Conservation (phyloP, 1,284 basidiomycete species). For the Pterulicium gracile region DNA sequence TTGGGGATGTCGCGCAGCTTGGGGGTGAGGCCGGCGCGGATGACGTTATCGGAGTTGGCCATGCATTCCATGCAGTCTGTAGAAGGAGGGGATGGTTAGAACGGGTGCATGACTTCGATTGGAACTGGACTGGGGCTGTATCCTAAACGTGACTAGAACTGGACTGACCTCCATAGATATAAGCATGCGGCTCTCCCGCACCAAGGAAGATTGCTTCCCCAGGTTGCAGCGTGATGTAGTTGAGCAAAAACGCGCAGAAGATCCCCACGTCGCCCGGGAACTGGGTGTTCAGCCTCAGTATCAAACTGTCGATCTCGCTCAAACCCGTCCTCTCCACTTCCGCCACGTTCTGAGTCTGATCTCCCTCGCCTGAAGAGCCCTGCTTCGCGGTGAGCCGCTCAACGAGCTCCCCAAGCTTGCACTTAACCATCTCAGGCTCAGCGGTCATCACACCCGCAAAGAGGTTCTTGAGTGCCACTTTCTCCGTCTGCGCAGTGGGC, state of each 20-base stretch:
- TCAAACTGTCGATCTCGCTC: conserved; percentile 49
- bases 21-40: conserved; percentile 95
- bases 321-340: not conserved
- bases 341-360: no score
- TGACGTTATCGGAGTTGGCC: conserved; percentile 98
- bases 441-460: conserved; percentile 82
- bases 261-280: conserved; percentile 92
- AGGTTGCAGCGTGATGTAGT: conserved; percentile 69
- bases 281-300: conserved; percentile 66
- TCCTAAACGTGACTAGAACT: no score
- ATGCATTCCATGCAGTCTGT: conserved; percentile 95
- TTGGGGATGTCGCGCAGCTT: conserved; percentile 92
- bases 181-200: conserved; percentile 96
- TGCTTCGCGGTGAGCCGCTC: conserved; percentile 45
- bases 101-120: conserved; percentile 3
- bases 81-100: no score
- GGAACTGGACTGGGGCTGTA: no score
- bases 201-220: conserved; percentile 93
- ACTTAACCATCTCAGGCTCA: conserved; percentile 35
- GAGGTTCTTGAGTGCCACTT: conserved; percentile 57
- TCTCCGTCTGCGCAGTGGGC: conserved; percentile 37
- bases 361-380: conserved; percentile 25
- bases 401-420: conserved; percentile 51
- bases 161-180: conserved; percentile 77
- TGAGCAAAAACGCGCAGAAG: conserved; percentile 89